Base-by-base conservation (phyloP, 2,329 filamentous ascomycete species). In the Fusarium chaquense region DNA sequence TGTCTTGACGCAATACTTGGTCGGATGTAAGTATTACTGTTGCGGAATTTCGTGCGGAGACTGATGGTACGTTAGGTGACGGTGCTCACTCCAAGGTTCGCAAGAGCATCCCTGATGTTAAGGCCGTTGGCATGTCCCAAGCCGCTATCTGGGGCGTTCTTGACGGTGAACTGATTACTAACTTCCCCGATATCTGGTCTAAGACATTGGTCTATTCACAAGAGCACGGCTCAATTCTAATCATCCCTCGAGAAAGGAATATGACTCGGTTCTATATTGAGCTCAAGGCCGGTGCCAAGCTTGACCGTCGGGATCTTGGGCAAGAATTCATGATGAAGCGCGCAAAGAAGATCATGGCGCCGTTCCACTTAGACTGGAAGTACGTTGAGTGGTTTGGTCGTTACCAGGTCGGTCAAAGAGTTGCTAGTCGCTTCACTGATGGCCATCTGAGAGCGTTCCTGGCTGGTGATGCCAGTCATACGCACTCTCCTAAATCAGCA, bases 181-280 rank as follows among this genome's bases (percentile, higher is more conserved):
- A 92, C 75, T 93, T 93, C 71, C 91, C 91, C 2, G 90, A 93
- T 73, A 86, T 93, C 50, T 93, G 90, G 90, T 91, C 88, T 77
- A 93, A 93, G 79, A 89, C 90, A 0, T 85, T 91, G 1, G 84
- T 92, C 10, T 90, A 90, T 69, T 90, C 88, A 4, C 87, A 92
- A 65, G 83, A 87, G 62, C 83, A 88, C 45, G 91, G 91, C 4
- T 91, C 90, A 0, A 88, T 93, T 46, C 83, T 93, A n/a, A 90
- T 91, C 76, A 90, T 93, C 55, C 91, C 91, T 6, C 86, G 91
- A 40, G 91, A 93, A 77, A 84, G 89, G 43, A 91, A 91, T 73
- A 88, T 93, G 85, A 93, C 90, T 1, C 86, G 91, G 46, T 82
- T 88, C 72, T 88, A 87, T 72, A 86, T 87, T 61, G 85, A 88